Percentiles rank a stretch among this genome's conserved stretches.
Conservation (phyloP, 106 monocot genomes). For the Platanthera zijinensis region DNA sequence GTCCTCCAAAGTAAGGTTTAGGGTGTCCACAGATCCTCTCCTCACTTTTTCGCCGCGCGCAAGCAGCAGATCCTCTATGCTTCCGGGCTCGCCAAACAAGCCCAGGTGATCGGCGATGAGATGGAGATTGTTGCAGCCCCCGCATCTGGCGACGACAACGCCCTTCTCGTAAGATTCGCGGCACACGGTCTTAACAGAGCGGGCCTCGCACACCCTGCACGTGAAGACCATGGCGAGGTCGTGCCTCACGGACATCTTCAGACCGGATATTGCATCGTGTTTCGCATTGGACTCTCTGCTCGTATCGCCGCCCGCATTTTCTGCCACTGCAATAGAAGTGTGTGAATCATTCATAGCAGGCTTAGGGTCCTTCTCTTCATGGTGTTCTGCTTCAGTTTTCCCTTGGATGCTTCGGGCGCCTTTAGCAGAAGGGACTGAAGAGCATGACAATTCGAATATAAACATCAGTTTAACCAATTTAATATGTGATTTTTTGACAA, state of each 20-base stretch:
- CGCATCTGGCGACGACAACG: conserved; percentile 67
- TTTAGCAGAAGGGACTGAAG: too few species aligned
- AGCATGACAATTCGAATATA: too few species aligned
- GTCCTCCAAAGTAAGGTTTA: conserved; percentile 72
- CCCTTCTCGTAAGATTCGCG: conserved; percentile 86
- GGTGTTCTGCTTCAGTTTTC: too few species aligned
- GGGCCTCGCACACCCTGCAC: conserved; percentile 82
- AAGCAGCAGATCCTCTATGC: conserved; percentile 70
- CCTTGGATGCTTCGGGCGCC: too few species aligned
- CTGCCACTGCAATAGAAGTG: too few species aligned
- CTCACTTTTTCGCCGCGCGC: conserved; percentile 64
- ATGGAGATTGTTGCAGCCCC: conserved; percentile 82
- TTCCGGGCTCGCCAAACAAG: conserved; percentile 81
- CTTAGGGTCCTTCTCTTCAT: too few species aligned
- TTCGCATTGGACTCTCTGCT: conserved; percentile 8
- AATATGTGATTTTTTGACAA: too few species aligned
- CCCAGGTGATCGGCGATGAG: conserved; percentile 79
- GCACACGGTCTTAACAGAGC: conserved; percentile 69
- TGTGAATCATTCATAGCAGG: too few species aligned
- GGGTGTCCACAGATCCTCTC: conserved; percentile 63
- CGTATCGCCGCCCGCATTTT: too few species aligned
- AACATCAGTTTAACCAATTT: too few species aligned
- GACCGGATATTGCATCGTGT: conserved; percentile 33
- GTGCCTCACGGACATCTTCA: conserved; percentile 59
- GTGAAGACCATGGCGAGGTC: conserved; percentile 83